Base-by-base conservation (phyloP, 208 protist genomes). In the Crithidia sp. region DNA sequence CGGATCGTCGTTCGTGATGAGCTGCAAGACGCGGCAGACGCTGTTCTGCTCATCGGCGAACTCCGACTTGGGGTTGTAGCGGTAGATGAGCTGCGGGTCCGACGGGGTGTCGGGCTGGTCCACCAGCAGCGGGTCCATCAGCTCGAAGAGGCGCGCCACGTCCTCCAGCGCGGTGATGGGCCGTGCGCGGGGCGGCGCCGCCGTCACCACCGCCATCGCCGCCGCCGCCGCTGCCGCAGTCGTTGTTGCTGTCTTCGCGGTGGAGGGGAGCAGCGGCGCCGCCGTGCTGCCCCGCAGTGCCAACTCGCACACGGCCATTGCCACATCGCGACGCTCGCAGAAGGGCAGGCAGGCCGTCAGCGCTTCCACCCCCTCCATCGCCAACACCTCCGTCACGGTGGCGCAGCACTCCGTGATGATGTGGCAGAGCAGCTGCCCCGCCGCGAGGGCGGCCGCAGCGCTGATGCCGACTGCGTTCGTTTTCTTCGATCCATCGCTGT, bases 21-120 rank as follows among this genome's bases (percentile, higher is more conserved):
- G 66, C 84, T 98, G 95, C 60, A 99, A 57, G 5, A 97, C 71
- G 19, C 88, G 79, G 58, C 95, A 97, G n/a, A 99, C 90, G 5
- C 90, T 72, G 39, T 89, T 82, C 86, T 98, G 96, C 79, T 99
- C 98, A 40, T 98, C 96, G 14, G 71, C 68, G 60, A 98, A 98
- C 66, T 98, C 93, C 64, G 86, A 85, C 17, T 16, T 39, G 4
- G 76, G 59, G 56, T 92, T 77, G 72, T 83, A 82, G 17, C 53
- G 55, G 83, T 85, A 92, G 41, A 86, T 75, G 10, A 80, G 67
- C 13, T 16, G 28, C 14, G 50, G 49, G 47, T 88, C 74, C 0
- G 61, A 77, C 54, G 82, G 80, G 7, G 72, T 65, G 58, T 96
- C 90, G 3, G 77, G 39, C 65, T 95, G 88, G 44, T 96, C 90